Evolutionary conservation across 257 asterid species (phyloP).

Genomic region (Echium plantagineum): DNA sequence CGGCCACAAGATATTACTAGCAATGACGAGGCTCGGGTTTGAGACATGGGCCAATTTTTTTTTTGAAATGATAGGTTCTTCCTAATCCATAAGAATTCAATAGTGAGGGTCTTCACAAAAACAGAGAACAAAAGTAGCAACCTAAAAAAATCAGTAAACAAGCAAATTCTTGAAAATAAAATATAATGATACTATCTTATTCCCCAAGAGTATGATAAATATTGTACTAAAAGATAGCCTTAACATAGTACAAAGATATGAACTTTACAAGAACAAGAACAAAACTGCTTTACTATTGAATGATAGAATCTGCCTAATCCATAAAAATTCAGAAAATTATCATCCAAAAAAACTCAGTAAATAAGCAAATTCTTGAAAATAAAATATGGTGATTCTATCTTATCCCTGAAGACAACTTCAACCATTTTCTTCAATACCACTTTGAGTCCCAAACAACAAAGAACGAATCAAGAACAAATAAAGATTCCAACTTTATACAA

Average conservation of each 20-base stretch:
- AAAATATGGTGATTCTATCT: conserved; percentile 24
- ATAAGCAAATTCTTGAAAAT: conserved; percentile 1
- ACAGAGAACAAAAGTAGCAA: conserved; percentile 2
- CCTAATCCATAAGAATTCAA: not conserved
- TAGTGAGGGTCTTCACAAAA: too few species aligned
- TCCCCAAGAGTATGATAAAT: too few species aligned
- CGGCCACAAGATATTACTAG: too few species aligned
- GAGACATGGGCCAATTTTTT: too few species aligned
- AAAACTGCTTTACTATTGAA: conserved; percentile 10
- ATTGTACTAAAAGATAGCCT: conserved; percentile 6
- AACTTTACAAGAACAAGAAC: conserved; percentile 7
- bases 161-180: conserved; percentile 5
- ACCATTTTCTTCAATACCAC: conserved; percentile 6
- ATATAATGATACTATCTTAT: conserved; percentile 14
- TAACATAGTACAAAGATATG: conserved; percentile 9
- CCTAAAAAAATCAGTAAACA: not conserved
- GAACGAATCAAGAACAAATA: conserved; percentile 3
- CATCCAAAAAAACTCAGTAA: not conserved
- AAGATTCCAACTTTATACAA: conserved; percentile 25
- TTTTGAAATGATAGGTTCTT: too few species aligned
- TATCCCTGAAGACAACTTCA: conserved; percentile 36
- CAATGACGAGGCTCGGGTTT: too few species aligned
- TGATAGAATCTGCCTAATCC: conserved; percentile 5
- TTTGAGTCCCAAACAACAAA: conserved; percentile 11
- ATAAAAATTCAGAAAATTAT: not conserved